Base-by-base conservation (phyloP, 345 rosid genomes). In the Boechera divaricarpa region DNA sequence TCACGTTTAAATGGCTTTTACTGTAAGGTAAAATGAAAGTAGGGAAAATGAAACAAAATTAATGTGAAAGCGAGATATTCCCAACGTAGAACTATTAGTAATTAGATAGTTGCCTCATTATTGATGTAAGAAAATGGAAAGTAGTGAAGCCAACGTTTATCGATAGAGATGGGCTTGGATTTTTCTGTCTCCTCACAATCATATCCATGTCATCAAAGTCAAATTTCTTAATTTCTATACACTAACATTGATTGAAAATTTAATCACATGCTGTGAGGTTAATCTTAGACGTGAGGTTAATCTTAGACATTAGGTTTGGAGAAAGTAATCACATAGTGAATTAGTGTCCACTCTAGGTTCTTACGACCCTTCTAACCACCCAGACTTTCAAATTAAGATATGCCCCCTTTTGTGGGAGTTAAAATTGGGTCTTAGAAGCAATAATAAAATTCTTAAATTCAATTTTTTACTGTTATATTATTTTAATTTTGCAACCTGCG, bases 61-160 rank as follows among this genome's bases (percentile, higher is more conserved):
- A 68, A 76, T 51, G 74, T 51, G 69, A 76, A 69, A 76, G 69
- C 31, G 74, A 76, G 48, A 69, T 69, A 69, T 51, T 52, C 69
- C 79, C 69, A 69, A 60, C 68, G 35, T 76, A 21, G 68, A 51
- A 29, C 28, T 39, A 31, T 33, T 8, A 60, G 68, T 60, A 51
- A 68, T 41, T 68, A 18, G 36, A 60, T 60, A 9, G 36, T 60
- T 49, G 56, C 33, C 29, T 69, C 69, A 76, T 68, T 68, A 69
- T 76, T 69, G 74, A 53, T 76, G 69, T 41, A 41, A 68, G 73
- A 61, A 60, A 76, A 76, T 69, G 69, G 63, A 60, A 76, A 76
- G 69, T 76, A 32, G 29, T 51, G 63, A 68, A 60, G 47, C 55
- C 69, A 76, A 39, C 60, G 69, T 60, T 38, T 31, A 61, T 32